Percentiles rank a stretch among this genome's conserved stretches.
These are phyloP conservation scores for Verticillium nonalfalfae DNA, from an alignment of 2,329 filamentous ascomycete species.

Conservation along the genomic window DNA sequence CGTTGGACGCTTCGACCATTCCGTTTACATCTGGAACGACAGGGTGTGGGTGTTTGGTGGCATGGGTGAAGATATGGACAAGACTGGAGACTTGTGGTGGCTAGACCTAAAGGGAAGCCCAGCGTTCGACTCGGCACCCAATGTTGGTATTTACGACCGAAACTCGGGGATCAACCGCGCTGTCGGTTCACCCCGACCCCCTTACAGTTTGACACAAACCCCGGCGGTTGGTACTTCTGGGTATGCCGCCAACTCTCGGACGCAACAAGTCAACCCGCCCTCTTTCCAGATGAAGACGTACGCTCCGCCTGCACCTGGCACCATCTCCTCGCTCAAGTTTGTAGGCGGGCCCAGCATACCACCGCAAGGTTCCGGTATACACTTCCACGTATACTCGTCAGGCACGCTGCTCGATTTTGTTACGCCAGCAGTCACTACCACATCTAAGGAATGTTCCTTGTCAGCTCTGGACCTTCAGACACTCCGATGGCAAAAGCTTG, in stretches of 20 bases:
- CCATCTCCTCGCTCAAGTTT: conserved; percentile 87
- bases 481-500: conserved; percentile 89
- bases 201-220: conserved; percentile 42
- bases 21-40: conserved; percentile 86
- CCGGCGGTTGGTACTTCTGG: conserved; percentile 48
- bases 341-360: conserved; percentile 81
- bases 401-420: conserved; percentile 91
- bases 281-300: conserved; percentile 65
- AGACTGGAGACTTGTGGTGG: conserved; percentile 95
- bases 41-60: conserved; percentile 96
- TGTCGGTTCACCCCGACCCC: conserved; percentile 43
- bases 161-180: conserved; percentile 31
- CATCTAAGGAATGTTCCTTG: conserved; percentile 80
- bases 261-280: conserved; percentile 59
- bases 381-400: conserved; percentile 93
- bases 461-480: conserved; percentile 83
- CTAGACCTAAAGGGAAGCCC: conserved; percentile 87
- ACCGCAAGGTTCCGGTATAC: conserved; percentile 81
- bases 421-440: conserved; percentile 83
- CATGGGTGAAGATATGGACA: conserved; percentile 93
- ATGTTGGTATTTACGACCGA: conserved; percentile 44
- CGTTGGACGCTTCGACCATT: conserved; percentile 90
- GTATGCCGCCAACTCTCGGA: conserved; percentile 63
- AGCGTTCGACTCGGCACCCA: conserved; percentile 69
- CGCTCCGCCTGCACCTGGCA: conserved; percentile 77